A percentile compares a stretch with the other conserved stretches of the same genome.
Evolutionary conservation across 1,284 basidiomycete genomes (phyloP).

Genomic region (Agroathelia rolfsii): DNA sequence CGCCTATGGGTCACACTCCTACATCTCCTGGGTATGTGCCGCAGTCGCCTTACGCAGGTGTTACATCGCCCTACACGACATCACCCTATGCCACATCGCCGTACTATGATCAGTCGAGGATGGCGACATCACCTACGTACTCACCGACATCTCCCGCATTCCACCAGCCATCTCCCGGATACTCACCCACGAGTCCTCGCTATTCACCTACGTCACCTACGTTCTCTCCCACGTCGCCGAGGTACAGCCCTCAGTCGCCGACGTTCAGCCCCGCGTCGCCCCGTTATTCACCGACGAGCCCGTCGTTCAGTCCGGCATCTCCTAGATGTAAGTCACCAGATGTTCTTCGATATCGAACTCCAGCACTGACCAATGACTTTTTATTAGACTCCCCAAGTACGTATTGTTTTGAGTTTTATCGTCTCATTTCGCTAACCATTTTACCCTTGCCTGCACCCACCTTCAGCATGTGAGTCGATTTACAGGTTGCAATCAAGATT

Average conservation of each 20-base stretch:
- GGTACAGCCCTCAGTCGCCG: conserved; percentile 75
- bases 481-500: conserved; percentile 1
- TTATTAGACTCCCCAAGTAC: conserved; percentile 68
- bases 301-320: conserved; percentile 80
- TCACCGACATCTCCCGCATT: conserved; percentile 78
- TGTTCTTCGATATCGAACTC: conserved; percentile 14
- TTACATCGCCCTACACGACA: conserved; percentile 74
- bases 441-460: conserved; percentile 13
- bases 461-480: conserved; percentile 45
- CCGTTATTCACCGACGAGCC: conserved; percentile 77
- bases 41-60: conserved; percentile 73
- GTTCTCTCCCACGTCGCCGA: conserved; percentile 79
- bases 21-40: conserved; percentile 79
- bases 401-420: conserved; percentile 21
- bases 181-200: conserved; percentile 81
- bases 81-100: conserved; percentile 76
- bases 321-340: conserved; percentile 56
- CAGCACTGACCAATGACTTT: conserved; percentile 17
- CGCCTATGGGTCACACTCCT: conserved; percentile 77
- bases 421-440: conserved; percentile 13
- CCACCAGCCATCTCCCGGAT: conserved; percentile 73
- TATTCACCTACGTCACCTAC: conserved; percentile 82
- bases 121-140: conserved; percentile 76
- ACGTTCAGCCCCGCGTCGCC: conserved; percentile 82
- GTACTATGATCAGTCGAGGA: conserved; percentile 59